Conservation (phyloP, 768 basidiomycete genomes). For the Calocybe cyanea region DNA sequence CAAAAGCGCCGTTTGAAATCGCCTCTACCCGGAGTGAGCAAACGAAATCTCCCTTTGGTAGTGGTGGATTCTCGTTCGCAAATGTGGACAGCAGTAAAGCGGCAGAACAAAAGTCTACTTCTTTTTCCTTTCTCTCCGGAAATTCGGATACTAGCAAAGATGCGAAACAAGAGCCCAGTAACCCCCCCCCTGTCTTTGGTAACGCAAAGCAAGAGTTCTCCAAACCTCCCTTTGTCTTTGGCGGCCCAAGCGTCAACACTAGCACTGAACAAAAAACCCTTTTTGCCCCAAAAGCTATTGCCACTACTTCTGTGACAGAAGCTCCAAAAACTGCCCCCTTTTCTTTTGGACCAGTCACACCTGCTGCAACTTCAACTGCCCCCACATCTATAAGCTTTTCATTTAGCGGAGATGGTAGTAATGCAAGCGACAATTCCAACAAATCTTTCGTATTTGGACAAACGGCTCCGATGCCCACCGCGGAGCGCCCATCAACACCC, state of each 20-base stretch:
- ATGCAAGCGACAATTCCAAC: slow-evolving; percentile 39
- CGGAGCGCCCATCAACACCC: slow-evolving; percentile 56
- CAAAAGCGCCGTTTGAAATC: slow-evolving; percentile 34
- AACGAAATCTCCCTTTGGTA: slow-evolving; percentile 40
- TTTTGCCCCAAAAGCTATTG: slow-evolving; percentile 39
- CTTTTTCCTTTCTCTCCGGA: slow-evolving; percentile 4
- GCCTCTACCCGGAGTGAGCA: slow-evolving; percentile 25
- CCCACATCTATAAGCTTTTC: slow-evolving; percentile 37
- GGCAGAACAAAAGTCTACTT: too few species aligned
- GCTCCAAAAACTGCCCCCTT: slow-evolving; percentile 34
- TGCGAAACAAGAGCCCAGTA: slow-evolving; percentile 1
- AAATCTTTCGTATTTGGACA: slow-evolving; percentile 57
- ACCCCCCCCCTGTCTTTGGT: neutral
- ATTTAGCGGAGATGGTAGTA: slow-evolving; percentile 43
- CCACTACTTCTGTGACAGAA: slow-evolving; percentile 28
- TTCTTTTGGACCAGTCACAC: slow-evolving; percentile 29
- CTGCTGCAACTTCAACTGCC: slow-evolving; percentile 22
- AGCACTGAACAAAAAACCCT: slow-evolving; percentile 13
- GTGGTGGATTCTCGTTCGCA: slow-evolving; percentile 4
- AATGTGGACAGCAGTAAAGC: too few species aligned
- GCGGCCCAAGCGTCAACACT: neutral
- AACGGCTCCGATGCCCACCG: slow-evolving; percentile 24
- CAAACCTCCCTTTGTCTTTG: slow-evolving; percentile 5
- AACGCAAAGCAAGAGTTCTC: too few species aligned
- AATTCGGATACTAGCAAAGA: neutral